Base-by-base conservation (phyloP, 2,329 filamentous ascomycete genomes). In the Talaromyces islandicus region DNA sequence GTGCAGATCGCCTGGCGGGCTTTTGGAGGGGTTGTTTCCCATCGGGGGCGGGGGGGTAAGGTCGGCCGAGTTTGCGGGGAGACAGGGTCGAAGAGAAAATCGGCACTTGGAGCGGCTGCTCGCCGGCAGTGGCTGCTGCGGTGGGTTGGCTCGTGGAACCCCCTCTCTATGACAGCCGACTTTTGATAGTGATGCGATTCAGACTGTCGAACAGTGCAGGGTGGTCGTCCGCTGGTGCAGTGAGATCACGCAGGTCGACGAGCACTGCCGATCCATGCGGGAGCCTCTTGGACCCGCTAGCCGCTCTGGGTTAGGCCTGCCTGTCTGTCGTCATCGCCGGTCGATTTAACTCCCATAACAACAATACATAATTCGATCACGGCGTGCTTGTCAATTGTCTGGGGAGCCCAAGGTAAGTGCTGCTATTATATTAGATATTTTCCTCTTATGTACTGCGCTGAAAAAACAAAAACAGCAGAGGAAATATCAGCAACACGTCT, bases 1-100 rank as follows among this genome's bases (percentile, higher is more conserved):
- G 29, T 69, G 67, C 57, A 63, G 66, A 59, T 72, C 70, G 64
- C 69, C 69, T 60, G 67, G 66, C 57, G 73, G 72, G 63, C 72
- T 67, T 67, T 79, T 80, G 64, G 76, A 80, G 68, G 77, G 75
- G 69, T 74, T 77, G 69, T 80, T 80, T 65, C 79, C 79, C 78
- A 81, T 80, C 64, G 69, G 69, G 65, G 66, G 68, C 63, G 68
- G 66, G 69, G 59, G 50, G 51, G 41, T 53, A 10, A 27, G 25
- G 32, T 38, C 27, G 61, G 59, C 54, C 52, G 54, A 61, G 56
- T 61, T n/a, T 55, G 56, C 56, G 59, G 59, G 60, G 57, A 56
- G 19, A 24, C 46, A 53, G 27, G 58, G 50, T 30, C 53, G 54
- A 60, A 17, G 57, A 56, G 57, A 46, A 57, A 60, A 62, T 63